phyloP scores from a whole-genome alignment of 2,329 filamentous ascomycete genomes.

The Colletotrichum euphorbiae region DNA sequence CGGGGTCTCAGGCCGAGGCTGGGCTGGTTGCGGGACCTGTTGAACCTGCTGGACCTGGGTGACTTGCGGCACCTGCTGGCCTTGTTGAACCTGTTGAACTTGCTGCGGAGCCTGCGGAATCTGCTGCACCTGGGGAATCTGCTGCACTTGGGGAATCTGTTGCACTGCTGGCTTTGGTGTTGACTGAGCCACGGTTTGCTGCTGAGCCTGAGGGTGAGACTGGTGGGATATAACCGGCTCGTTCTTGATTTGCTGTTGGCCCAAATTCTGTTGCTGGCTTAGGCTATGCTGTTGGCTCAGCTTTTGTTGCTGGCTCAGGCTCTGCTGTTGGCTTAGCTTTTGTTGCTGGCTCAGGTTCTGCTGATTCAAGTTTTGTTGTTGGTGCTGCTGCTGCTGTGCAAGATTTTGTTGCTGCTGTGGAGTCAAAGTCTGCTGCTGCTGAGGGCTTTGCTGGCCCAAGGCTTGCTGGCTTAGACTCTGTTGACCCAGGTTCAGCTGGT shows the following conservation, averaged over 20 bases:
- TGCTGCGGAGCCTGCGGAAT: conserved; percentile 42
- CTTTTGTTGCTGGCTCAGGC: conserved; percentile 48
- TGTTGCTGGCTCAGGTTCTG: conserved; percentile 49
- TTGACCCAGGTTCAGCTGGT: conserved; percentile 47
- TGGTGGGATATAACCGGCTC: conserved; percentile 37
- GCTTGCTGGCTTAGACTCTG: conserved; percentile 44
- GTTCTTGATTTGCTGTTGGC: conserved; percentile 45
- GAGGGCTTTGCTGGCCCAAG: conserved; percentile 47
- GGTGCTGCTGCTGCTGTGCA: conserved; percentile 44
- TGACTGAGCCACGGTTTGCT: conserved; percentile 37
- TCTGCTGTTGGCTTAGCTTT: conserved; percentile 48
- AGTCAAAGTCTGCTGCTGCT: conserved; percentile 47
- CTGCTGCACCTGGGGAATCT: conserved; percentile 40
- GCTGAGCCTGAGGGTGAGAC: conserved; percentile 23
- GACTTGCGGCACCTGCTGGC: conserved; percentile 44
- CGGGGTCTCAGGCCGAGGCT: conserved; percentile 48
- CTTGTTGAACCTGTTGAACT: conserved; percentile 44
- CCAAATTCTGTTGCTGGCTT: conserved; percentile 46
- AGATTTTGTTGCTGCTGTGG: conserved; percentile 47
- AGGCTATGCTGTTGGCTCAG: conserved; percentile 47
- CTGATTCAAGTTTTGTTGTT: conserved; percentile 48
- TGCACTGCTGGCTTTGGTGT: conserved; percentile 40
- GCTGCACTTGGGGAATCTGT: conserved; percentile 27
- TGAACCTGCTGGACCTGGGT: conserved; percentile 41
- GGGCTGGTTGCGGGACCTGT: conserved; percentile 51